phyloP scores from a whole-genome alignment of 2,329 filamentous ascomycete species.

The Fusarium redolens region DNA sequence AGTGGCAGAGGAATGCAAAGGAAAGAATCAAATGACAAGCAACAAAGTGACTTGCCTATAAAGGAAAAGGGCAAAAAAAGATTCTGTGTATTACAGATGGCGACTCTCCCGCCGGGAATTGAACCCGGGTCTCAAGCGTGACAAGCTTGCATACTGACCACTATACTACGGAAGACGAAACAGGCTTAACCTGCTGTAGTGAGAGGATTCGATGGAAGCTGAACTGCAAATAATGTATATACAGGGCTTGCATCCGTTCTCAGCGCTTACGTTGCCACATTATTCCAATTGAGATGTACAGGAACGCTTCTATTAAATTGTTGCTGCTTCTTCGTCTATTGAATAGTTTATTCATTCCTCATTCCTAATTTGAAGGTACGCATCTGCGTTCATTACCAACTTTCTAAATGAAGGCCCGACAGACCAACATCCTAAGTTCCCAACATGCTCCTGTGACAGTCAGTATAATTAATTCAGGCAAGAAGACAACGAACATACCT shows the following conservation, averaged over 20 bases:
- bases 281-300: neutral
- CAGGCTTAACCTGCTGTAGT: conserved; percentile 1
- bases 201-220: neutral
- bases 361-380: neutral
- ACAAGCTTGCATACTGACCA: conserved; percentile 26
- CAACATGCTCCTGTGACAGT: conserved; percentile 5
- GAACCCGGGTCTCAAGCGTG: conserved; percentile 24
- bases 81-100: neutral
- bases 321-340: accelerated
- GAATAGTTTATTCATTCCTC: accelerated
- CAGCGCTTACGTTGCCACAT: too few relatives aligned
- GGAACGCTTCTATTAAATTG: accelerated
- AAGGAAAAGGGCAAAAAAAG: neutral
- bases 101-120: conserved; percentile 29
- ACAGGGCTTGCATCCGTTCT: accelerated
- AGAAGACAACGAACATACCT: accelerated
- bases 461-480: accelerated
- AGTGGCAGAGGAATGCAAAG: too few relatives aligned
- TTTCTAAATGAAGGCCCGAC: conserved; percentile 13
- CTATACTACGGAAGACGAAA: conserved; percentile 19
- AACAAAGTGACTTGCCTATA: neutral
- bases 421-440: conserved; percentile 16
- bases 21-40: accelerated
- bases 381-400: neutral
- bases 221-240: accelerated